These are phyloP conservation scores for Solanum medicagineum DNA, from an alignment of 257 asterid genomes.

Conservation along the genomic window DNA sequence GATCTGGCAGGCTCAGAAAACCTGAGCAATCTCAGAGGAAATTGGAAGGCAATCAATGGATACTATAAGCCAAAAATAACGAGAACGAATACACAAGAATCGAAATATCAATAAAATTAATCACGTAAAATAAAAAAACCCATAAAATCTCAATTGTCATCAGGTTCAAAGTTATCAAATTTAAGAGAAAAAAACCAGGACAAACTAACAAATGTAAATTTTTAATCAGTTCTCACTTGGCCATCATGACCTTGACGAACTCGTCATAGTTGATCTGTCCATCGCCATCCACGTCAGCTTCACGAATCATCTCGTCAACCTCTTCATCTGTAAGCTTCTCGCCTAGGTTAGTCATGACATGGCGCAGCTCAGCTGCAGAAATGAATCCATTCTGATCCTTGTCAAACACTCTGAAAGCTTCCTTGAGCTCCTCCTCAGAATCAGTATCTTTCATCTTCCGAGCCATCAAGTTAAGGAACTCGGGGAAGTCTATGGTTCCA, in stretches of 20 bases:
- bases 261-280: not conserved
- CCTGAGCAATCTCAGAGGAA: not conserved
- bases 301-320: not conserved
- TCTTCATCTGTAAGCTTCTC: not conserved
- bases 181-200: not conserved
- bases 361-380: not conserved
- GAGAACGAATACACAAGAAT: not conserved
- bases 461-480: not conserved
- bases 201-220: not conserved
- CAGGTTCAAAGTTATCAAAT: conserved; percentile 6
- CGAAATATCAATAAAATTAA: conserved; percentile 4
- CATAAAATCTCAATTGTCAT: conserved; percentile 8
- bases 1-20: not conserved
- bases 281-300: not conserved
- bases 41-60: not conserved
- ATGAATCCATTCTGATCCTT: not conserved
- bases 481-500: not conserved
- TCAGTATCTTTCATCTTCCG: not conserved
- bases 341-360: not conserved
- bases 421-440: not conserved
- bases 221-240: conserved; percentile 22
- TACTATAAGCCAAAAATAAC: not conserved
- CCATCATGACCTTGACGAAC: not conserved
- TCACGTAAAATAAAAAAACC: not conserved
- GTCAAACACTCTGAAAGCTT: not conserved